Conservation (phyloP, 805 yeast species). For the Lipomyces oligophaga region DNA sequence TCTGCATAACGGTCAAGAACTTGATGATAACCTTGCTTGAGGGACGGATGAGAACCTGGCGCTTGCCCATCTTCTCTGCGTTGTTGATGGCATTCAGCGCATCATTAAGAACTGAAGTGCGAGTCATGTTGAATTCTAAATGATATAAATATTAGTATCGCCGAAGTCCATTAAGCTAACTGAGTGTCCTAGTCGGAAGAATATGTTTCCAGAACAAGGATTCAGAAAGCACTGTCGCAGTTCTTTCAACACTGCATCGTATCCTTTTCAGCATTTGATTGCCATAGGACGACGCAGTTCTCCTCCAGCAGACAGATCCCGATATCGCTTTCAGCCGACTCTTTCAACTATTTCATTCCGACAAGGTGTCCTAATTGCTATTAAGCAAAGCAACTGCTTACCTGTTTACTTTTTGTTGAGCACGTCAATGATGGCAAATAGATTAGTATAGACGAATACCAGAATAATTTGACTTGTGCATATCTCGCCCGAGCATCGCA, state of each 20-base stretch:
- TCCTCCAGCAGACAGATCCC: too few species aligned
- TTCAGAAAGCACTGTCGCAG: conserved; percentile 17
- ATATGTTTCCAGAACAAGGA: conserved; percentile 13
- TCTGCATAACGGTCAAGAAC: conserved; percentile 95
- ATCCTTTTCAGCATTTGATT: neutral
- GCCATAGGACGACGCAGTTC: conserved; percentile 2
- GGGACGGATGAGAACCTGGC: conserved; percentile 97
- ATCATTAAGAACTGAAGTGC: conserved; percentile 97
- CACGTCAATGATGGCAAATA: too few species aligned
- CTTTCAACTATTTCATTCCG: neutral
- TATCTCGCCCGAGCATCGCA: too few species aligned
- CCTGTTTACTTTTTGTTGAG: too few species aligned
- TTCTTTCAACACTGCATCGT: conserved; percentile 8
- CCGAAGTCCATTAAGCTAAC: conserved; percentile 4
- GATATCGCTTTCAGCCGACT: neutral
- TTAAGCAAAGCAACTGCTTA: neutral
- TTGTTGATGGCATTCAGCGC: conserved; percentile 97
- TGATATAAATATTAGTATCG: conserved; percentile 2
- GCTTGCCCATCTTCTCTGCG: conserved; percentile 98
- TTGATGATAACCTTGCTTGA: conserved; percentile 97
- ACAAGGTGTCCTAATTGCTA: too few species aligned
- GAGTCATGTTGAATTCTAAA: conserved; percentile 63
- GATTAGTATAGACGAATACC: too few species aligned
- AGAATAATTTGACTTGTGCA: too few species aligned
- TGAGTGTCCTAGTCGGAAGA: conserved; percentile 25